These are phyloP conservation scores for Tolypocladium ophioglossoides DNA, from an alignment of 2,329 filamentous ascomycete genomes.

Conservation along the genomic window DNA sequence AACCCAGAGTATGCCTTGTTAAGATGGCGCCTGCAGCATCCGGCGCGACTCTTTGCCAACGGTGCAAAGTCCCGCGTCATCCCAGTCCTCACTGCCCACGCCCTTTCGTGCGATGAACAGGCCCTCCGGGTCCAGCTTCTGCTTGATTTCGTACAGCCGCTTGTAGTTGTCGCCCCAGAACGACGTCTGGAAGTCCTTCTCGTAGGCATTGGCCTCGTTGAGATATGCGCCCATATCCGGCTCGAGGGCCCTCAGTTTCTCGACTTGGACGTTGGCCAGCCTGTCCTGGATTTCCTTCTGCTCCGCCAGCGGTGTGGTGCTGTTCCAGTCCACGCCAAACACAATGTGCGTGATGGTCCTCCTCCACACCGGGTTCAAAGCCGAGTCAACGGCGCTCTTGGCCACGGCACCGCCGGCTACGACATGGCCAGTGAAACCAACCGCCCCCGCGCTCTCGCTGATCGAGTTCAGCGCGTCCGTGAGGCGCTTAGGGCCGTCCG, in stretches of 20 bases:
- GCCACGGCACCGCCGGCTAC: constrained; percentile 5
- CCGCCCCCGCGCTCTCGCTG: constrained; percentile 1
- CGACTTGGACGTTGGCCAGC: constrained; percentile 15
- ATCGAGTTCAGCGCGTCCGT: constrained; percentile 10
- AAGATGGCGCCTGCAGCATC: background rate
- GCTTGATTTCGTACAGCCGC: constrained; percentile 22
- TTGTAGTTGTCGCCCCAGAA: constrained; percentile 26
- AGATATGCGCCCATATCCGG: constrained; percentile 16
- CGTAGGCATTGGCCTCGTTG: constrained; percentile 24
- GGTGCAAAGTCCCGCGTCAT: constrained; percentile 6
- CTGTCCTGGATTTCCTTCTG: constrained; percentile 7
- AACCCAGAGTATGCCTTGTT: background rate
- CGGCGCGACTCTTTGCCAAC: background rate
- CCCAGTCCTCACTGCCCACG: constrained; percentile 27
- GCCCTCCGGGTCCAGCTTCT: constrained; percentile 21
- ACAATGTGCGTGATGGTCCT: constrained; percentile 24
- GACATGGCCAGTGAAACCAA: constrained; percentile 9
- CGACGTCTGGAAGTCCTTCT: constrained; percentile 23
- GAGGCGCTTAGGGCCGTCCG: constrained; percentile 11
- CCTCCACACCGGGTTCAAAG: constrained; percentile 30
- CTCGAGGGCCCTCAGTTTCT: constrained; percentile 12
- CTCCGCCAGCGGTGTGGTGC: constrained; percentile 2
- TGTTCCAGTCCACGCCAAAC: constrained; percentile 14
- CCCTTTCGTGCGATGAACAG: constrained; percentile 25
- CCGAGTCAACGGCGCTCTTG: constrained; percentile 19